Percentiles rank a stretch among this genome's conserved stretches.
Conservation (phyloP, 2,329 filamentous ascomycete species). For the Exophiala xenobiotica region DNA sequence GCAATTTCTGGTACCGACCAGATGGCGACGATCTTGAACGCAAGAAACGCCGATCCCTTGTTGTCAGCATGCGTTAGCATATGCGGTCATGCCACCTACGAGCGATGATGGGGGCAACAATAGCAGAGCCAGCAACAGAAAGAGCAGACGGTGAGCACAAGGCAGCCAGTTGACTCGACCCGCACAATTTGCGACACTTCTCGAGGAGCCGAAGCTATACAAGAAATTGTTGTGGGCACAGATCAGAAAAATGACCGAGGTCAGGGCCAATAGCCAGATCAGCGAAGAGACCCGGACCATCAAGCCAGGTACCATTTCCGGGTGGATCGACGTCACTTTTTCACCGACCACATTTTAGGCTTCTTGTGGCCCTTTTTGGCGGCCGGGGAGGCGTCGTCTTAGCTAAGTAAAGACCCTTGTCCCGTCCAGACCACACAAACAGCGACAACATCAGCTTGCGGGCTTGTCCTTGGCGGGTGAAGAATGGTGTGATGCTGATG, state of each 20-base stretch:
- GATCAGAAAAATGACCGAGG: not conserved
- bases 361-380: not conserved
- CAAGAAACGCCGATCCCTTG: constrained; percentile 9
- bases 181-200: too few relatives aligned
- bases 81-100: constrained; percentile 14
- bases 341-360: not conserved
- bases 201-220: not conserved
- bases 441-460: too few relatives aligned
- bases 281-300: not conserved
- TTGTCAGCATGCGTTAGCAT: constrained; percentile 18
- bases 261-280: not conserved
- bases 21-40: constrained; percentile 11
- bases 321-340: not conserved
- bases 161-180: not conserved
- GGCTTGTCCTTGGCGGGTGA: too few relatives aligned
- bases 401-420: too few relatives aligned
- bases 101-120: not conserved
- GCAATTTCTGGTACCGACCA: too few relatives aligned
- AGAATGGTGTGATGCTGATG: too few relatives aligned
- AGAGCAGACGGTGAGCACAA: not conserved
- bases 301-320: not conserved
- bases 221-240: not conserved
- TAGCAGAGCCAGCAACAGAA: constrained; percentile 3
- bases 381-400: too few relatives aligned
- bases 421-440: too few relatives aligned